Base-by-base conservation (phyloP, 768 basidiomycete genomes). In the Lepiota venenata region DNA sequence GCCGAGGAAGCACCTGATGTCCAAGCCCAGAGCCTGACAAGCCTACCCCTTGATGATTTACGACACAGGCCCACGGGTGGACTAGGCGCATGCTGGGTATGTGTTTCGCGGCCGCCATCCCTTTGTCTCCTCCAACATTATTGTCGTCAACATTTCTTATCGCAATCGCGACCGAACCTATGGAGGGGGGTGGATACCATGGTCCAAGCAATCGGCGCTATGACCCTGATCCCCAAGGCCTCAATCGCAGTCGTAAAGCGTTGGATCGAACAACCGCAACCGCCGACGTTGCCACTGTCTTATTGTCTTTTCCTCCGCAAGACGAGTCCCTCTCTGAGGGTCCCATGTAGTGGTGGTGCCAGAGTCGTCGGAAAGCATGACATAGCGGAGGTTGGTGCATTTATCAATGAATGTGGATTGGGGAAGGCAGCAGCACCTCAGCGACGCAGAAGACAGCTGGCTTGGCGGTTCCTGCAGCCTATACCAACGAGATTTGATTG, bases 301-400 rank as follows among this genome's bases (percentile, higher is more conserved):
- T 32, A 52, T 32, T 4, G 40, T 43, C 29, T 35, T 29, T 10
- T 20, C 36, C 38, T 52, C 50, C 32, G 35, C 50, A 22, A 35
- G 41, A 25, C 29, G 41, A 9, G 41, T 35, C 10, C 11, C 18
- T 20, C 41, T 52, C 14, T 20, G 50, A 10, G 50, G 50, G 35
- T 52, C 21, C 50, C 50, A 52, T 6, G 40, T 25, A 15, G 12
- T 35, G n/a, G 44, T 36, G 18, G 42, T 16, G 3, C 50, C 41
- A 36, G 50, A 43, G 21, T 43, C 41, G 41, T 52, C 32, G 41
- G 50, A 52, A n/a, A 52, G 41, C 50, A 52, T 52, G 20, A 44
- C 50, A 20, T 52, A 52, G 35, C 29, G 40, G 18, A 52, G 42
- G 50, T 43, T 43, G n/a, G 27, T 8, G 42, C 50, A 52, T 25